Evolutionary conservation across 2,329 filamentous ascomycete species (phyloP).

Genomic region (Raffaelea arxii): DNA sequence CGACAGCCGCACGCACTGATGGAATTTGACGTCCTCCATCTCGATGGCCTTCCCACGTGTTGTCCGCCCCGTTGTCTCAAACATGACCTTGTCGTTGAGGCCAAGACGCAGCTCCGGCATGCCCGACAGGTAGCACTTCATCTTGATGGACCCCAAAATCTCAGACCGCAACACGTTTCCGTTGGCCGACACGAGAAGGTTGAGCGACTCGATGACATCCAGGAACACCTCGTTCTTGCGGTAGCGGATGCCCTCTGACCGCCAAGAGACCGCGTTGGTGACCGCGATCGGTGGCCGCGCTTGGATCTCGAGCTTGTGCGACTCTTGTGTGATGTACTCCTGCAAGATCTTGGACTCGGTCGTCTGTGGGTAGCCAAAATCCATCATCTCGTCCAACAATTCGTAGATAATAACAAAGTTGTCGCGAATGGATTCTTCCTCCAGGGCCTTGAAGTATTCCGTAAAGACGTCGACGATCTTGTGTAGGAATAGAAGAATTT

Average conservation of each 20-base stretch:
- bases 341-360: conserved; percentile 98
- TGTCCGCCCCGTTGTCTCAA: conserved; percentile 89
- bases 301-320: conserved; percentile 95
- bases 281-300: conserved; percentile 94
- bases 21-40: conserved; percentile 99
- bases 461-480: conserved; percentile 98
- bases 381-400: conserved; percentile 99
- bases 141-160: conserved; percentile 94
- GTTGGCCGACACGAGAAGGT: conserved; percentile 85
- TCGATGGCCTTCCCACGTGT: conserved; percentile 95
- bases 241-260: conserved; percentile 95
- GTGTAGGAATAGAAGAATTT: conserved; percentile 96
- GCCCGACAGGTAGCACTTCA: conserved; percentile 98
- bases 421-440: conserved; percentile 97
- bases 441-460: conserved; percentile 98
- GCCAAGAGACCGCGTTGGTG: conserved; percentile 96
- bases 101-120: conserved; percentile 95
- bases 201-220: conserved; percentile 92
- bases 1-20: conserved; percentile 91
- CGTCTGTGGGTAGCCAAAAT: conserved; percentile 98
- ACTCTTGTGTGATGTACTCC: conserved; percentile 99
- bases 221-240: conserved; percentile 99
- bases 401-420: conserved; percentile 99
- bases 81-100: conserved; percentile 99
- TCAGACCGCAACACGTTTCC: conserved; percentile 94